Conservation (phyloP, 768 basidiomycete species). For the Cyclocybe aegerita region DNA sequence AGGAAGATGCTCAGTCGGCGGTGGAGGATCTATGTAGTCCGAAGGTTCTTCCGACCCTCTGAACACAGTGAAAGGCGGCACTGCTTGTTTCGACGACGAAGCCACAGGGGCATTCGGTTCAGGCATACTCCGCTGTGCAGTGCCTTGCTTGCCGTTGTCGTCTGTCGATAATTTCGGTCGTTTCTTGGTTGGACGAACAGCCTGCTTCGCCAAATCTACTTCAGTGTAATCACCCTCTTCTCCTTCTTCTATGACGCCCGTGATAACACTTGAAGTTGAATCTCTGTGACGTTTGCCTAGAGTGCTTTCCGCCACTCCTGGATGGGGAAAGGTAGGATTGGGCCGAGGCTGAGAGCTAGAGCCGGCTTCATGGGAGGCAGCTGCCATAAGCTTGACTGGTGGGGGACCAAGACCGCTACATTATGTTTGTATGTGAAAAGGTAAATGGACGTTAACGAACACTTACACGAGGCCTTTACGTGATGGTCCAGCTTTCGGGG, state of each 20-base stretch:
- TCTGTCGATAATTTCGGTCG: slow-evolving; percentile 37
- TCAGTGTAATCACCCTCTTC: slow-evolving; percentile 36
- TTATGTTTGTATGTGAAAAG: background rate
- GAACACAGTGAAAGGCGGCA: slow-evolving; percentile 17
- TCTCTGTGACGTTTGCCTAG: slow-evolving; percentile 72
- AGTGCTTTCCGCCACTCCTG: slow-evolving; percentile 42
- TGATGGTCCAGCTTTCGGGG: slow-evolving; percentile 18
- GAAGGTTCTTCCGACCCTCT: slow-evolving; percentile 16
- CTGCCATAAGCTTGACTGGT: slow-evolving; percentile 11
- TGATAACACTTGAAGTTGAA: slow-evolving; percentile 40
- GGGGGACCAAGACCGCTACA: slow-evolving; percentile 24
- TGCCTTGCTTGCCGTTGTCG: background rate
- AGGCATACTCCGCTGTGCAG: slow-evolving; percentile 7
- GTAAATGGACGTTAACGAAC: background rate
- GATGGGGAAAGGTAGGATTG: slow-evolving; percentile 23
- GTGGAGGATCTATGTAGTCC: slow-evolving; percentile 43
- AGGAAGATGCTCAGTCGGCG: slow-evolving; percentile 51
- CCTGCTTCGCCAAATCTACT: slow-evolving; percentile 34
- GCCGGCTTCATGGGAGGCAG: slow-evolving; percentile 3
- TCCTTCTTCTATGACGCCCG: slow-evolving; percentile 41
- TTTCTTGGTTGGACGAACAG: slow-evolving; percentile 52
- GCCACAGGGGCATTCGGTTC: slow-evolving; percentile 9
- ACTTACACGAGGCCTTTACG: slow-evolving; percentile 18
- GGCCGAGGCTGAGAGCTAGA: slow-evolving; percentile 5
- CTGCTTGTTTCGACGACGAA: slow-evolving; percentile 3